Percentiles rank a stretch among this genome's conserved stretches.
These are phyloP conservation scores for Scutellaria barbata DNA, from an alignment of 257 asterid species.

Conservation along the genomic window DNA sequence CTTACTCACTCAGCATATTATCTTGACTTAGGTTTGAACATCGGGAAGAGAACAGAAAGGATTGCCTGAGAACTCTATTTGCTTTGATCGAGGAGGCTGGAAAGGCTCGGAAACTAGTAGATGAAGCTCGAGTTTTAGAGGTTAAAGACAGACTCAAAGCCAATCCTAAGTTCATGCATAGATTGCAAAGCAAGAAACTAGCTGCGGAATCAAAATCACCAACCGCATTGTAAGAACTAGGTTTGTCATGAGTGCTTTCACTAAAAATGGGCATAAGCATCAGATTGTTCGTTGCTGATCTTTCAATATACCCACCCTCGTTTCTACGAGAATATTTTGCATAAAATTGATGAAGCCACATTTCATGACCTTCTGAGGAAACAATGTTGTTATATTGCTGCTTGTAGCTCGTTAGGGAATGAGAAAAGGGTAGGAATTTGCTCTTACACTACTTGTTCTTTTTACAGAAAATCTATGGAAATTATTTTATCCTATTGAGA, in stretches of 20 bases:
- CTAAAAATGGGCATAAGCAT: neutral
- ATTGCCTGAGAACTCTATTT: conserved; percentile 82
- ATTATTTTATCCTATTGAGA: neutral
- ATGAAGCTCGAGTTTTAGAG: conserved; percentile 59
- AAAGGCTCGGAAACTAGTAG: conserved; percentile 70
- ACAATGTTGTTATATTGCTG: conserved; percentile 17
- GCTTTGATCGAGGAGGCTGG: conserved; percentile 84
- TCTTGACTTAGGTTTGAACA: conserved; percentile 68
- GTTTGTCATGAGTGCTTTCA: neutral
- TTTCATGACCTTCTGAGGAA: conserved; percentile 3
- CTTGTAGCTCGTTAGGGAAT: conserved; percentile 23
- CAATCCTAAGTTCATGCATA: conserved; percentile 78
- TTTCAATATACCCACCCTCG: neutral
- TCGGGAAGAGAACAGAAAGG: conserved; percentile 95
- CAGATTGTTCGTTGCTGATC: neutral
- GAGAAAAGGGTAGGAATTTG: neutral
- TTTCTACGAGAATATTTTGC: neutral
- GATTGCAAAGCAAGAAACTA: conserved; percentile 63
- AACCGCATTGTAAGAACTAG: conserved; percentile 38
- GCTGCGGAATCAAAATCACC: conserved; percentile 34
- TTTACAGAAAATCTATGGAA: conserved; percentile 1
- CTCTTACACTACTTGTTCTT: neutral
- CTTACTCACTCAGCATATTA: neutral
- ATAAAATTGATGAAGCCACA: neutral
- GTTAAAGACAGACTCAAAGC: conserved; percentile 76